These are phyloP conservation scores for Sungouiella thailandica DNA, from an alignment of 805 yeast species.

Conservation along the genomic window DNA sequence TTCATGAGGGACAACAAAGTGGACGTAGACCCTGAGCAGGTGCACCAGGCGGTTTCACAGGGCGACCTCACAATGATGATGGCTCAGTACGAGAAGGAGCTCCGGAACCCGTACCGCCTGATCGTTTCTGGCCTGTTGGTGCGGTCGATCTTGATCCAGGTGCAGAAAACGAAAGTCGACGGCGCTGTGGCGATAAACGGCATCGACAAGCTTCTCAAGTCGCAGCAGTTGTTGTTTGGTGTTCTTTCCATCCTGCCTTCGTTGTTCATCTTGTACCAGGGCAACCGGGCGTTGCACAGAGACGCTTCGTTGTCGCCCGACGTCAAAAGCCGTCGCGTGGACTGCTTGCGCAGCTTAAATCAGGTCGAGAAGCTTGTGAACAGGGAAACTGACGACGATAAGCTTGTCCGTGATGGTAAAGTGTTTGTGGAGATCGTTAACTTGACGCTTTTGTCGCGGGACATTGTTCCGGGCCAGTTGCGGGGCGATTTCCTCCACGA, in stretches of 20 bases:
- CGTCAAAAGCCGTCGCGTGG: conserved; percentile 26
- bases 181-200: conserved; percentile 88
- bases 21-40: conserved; percentile 16
- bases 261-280: conserved; percentile 49
- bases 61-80: conserved; percentile 81
- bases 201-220: conserved; percentile 80
- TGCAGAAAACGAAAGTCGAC: conserved; percentile 96
- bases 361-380: conserved; percentile 52
- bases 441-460: conserved; percentile 45
- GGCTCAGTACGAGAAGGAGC: conserved; percentile 73
- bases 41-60: conserved; percentile 48
- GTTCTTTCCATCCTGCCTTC: conserved; percentile 86
- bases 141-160: conserved; percentile 76
- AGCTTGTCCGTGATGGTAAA: conserved; percentile 39
- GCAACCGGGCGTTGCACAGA: conserved; percentile 25
- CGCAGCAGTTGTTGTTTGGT: conserved; percentile 94
- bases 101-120: conserved; percentile 63
- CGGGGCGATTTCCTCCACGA: conserved; percentile 58
- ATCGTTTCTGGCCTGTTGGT: conserved; percentile 65
- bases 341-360: conserved; percentile 44
- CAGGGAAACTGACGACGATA: conserved; percentile 9
- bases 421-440: conserved; percentile 62
- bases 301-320: conserved; percentile 28
- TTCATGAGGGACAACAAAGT: conserved; percentile 41
- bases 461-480: conserved; percentile 47